Evolutionary conservation across 768 basidiomycete species (phyloP), one percentile per base, ranked within the genome.

Genomic region (Tylopilus sp.): DNA sequence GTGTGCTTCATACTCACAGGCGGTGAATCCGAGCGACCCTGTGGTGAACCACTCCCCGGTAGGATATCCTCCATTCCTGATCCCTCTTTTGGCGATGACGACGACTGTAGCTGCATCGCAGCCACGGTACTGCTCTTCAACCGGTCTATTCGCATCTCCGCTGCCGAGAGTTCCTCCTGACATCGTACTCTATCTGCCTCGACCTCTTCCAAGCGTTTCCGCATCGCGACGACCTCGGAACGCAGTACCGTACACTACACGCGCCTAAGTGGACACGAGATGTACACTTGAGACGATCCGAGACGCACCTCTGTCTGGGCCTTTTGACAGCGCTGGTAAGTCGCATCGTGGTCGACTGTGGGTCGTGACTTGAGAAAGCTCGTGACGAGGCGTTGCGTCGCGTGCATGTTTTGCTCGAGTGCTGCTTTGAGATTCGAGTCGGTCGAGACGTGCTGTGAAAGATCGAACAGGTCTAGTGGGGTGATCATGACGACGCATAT

Each of bases 141-240:
- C 48, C 87, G 77, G 54, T 88, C 87, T 36, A 79, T 68, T 21
- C 83, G 82, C 50, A 72, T 82, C 66, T 89, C 83, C 2, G 82
- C 77, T 6, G 70, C 68, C 15, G 77, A 62, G 26, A 89, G 79
- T 20, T 78, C 74, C 33, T 74, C 70, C 50, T 75, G 74, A 55
- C 76, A 80, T 57, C 67, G 68, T 25, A 79, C 75, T 48, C 72
- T 77, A 57, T 79, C 75, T 23, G 68, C 62, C 57, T 81, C 72
- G 0, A 71, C 72, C 47, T 85, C 81, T 44, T 73, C 66, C 38
- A 88, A 67, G 59, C 74, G 72, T 38, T 72, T 67, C 43, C 73
- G 75, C 50, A 80, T 69, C 23, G 80, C 51, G 48, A 74, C 73
- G 22, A 87, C 65, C 65, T 88, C 76, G 49, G 85, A 81, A 56